A percentile compares a stretch with the other conserved stretches of the same genome.
These are phyloP conservation scores for Dendryphion nanum DNA, from an alignment of 2,329 filamentous ascomycete species.

Conservation along the genomic window DNA sequence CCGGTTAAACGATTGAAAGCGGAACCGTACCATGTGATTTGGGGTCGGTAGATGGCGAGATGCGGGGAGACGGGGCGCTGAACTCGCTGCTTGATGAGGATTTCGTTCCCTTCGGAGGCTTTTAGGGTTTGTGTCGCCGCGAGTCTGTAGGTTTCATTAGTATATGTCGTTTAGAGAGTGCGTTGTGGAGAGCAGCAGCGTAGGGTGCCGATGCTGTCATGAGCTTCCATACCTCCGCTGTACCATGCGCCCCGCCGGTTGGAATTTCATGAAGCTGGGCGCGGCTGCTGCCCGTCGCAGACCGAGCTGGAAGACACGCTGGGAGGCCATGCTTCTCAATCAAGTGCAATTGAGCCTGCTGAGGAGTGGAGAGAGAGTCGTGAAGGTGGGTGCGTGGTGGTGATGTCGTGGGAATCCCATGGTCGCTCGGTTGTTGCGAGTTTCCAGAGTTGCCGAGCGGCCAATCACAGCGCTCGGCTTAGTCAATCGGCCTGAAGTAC, in stretches of 20 bases:
- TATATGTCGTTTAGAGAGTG: not conserved
- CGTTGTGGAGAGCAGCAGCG: conserved; percentile 2
- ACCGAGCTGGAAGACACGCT: conserved; percentile 46
- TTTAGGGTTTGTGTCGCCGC: conserved; percentile 60
- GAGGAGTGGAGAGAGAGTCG: conserved; percentile 17
- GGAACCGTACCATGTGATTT: conserved; percentile 80
- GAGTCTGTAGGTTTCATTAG: conserved; percentile 27
- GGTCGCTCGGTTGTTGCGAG: conserved; percentile 20
- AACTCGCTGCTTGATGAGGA: conserved; percentile 79
- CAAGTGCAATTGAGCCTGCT: conserved; percentile 17
- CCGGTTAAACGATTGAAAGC: conserved; percentile 85
- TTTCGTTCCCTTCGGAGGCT: conserved; percentile 53
- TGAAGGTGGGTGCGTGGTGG: conserved; percentile 13
- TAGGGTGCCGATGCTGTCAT: conserved; percentile 11
- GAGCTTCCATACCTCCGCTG: conserved; percentile 48
- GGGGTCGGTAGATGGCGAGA: conserved; percentile 78
- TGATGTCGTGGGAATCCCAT: conserved; percentile 24
- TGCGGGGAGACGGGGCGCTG: conserved; percentile 82
- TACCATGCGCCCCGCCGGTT: conserved; percentile 39
- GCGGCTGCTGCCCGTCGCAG: conserved; percentile 41
- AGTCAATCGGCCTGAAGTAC: conserved; percentile 18
- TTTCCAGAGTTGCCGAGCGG: conserved; percentile 15
- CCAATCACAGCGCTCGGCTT: conserved; percentile 31
- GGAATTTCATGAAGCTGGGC: conserved; percentile 42
- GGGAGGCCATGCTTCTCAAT: conserved; percentile 40